These are phyloP conservation scores for Tilletia caries DNA, from an alignment of 1,284 basidiomycete genomes.

Conservation along the genomic window DNA sequence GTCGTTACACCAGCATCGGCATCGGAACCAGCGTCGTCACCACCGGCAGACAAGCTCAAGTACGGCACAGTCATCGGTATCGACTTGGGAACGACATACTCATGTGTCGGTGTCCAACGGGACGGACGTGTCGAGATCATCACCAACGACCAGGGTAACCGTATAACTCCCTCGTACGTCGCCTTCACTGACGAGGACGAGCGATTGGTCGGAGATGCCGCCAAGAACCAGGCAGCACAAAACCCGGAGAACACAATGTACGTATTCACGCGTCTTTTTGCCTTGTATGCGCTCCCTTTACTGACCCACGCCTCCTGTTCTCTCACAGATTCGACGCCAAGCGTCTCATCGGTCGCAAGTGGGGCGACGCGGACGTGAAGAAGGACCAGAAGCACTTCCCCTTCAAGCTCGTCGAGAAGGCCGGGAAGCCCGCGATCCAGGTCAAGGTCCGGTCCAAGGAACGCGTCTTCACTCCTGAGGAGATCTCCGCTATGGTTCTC, in stretches of 20 bases:
- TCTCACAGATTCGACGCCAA: constrained; percentile 76
- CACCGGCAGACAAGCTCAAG: constrained; percentile 40
- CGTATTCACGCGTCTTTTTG: neutral
- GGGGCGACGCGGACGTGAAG: constrained; percentile 59
- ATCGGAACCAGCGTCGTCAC: constrained; percentile 36
- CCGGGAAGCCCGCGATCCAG: constrained; percentile 53
- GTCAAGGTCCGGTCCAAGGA: constrained; percentile 44
- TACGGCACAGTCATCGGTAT: constrained; percentile 87
- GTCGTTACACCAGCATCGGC: constrained; percentile 25
- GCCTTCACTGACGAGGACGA: constrained; percentile 67
- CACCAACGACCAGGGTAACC: constrained; percentile 58
- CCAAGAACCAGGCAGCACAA: constrained; percentile 64
- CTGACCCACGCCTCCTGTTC: neutral
- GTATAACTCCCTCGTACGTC: constrained; percentile 55
- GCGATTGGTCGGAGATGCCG: constrained; percentile 68
- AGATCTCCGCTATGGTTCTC: constrained; percentile 90
- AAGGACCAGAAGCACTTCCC: constrained; percentile 52
- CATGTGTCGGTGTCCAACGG: constrained; percentile 71
- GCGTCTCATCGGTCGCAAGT: constrained; percentile 73
- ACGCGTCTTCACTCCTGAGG: constrained; percentile 64
- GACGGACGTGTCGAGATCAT: constrained; percentile 58
- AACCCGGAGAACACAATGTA: constrained; percentile 86
- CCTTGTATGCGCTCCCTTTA: neutral
- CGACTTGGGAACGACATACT: constrained; percentile 65
- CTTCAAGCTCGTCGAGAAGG: constrained; percentile 57